A percentile compares a stretch with the other conserved stretches of the same genome.
Evolutionary conservation across 495 filamentous ascomycete species (phyloP).

Genomic region (Aspergillus affinis): DNA sequence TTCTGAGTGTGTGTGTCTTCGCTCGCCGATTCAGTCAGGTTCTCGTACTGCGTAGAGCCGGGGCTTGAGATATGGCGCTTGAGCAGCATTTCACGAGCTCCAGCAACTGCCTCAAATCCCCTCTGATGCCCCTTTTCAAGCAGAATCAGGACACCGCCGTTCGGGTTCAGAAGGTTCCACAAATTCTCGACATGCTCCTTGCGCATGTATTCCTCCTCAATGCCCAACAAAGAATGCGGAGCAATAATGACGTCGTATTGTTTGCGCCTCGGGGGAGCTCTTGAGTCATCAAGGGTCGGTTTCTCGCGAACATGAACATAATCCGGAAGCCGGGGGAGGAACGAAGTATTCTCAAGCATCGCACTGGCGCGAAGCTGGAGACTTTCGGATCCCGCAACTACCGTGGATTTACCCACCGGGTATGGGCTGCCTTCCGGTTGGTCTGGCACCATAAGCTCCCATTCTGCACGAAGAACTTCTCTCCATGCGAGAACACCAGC

Average conservation of each 20-base stretch:
- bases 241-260: slow-evolving; percentile 88
- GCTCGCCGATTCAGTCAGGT: slow-evolving; percentile 36
- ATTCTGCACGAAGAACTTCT: slow-evolving; percentile 77
- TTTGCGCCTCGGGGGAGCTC: slow-evolving; percentile 61
- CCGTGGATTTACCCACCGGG: slow-evolving; percentile 59
- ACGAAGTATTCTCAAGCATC: slow-evolving; percentile 84
- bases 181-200: slow-evolving; percentile 78
- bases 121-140: slow-evolving; percentile 88
- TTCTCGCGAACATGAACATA: slow-evolving; percentile 63
- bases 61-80: slow-evolving; percentile 72
- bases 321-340: slow-evolving; percentile 91
- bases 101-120: slow-evolving; percentile 89
- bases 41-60: slow-evolving; percentile 46
- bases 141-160: slow-evolving; percentile 83
- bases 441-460: slow-evolving; percentile 58
- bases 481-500: slow-evolving; percentile 85
- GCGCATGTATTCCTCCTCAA: slow-evolving; percentile 70
- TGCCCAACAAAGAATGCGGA: slow-evolving; percentile 73
- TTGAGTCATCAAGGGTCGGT: slow-evolving; percentile 44
- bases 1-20: slow-evolving; percentile 46
- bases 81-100: slow-evolving; percentile 74
- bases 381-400: slow-evolving; percentile 59
- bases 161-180: slow-evolving; percentile 80
- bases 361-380: slow-evolving; percentile 74
- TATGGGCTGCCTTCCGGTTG: slow-evolving; percentile 37